phyloP scores from a whole-genome alignment of 2,329 filamentous ascomycete genomes.

The Cryphonectria parasitica region DNA sequence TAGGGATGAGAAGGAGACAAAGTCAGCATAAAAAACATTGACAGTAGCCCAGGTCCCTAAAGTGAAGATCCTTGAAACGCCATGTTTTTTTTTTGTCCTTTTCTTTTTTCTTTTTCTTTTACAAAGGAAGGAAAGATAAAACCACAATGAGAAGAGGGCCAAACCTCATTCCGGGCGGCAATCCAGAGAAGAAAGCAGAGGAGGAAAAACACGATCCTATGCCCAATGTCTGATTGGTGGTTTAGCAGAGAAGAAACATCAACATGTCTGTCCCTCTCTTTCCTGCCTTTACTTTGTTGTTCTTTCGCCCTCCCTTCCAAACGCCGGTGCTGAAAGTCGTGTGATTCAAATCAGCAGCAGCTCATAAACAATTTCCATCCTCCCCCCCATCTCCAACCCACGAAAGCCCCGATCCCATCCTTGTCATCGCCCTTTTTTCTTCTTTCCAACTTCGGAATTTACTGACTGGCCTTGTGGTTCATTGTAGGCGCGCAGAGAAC shows the following conservation, averaged over 20 bases:
- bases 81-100: not conserved
- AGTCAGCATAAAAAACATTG: not conserved
- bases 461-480: not conserved
- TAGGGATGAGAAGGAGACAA: not conserved
- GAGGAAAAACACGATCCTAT: not conserved
- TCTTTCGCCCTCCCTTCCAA: not conserved
- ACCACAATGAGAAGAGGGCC: not conserved
- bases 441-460: not conserved
- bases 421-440: slow-evolving; percentile 1
- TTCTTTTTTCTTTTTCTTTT: slow-evolving; percentile 1
- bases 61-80: not conserved
- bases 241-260: not conserved
- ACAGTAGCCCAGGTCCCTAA: not conserved
- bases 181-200: not conserved
- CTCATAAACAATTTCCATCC: not conserved
- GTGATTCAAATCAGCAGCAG: not conserved
- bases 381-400: not conserved
- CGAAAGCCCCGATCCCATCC: not conserved
- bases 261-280: not conserved
- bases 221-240: not conserved
- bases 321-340: not conserved
- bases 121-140: not conserved
- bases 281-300: slow-evolving; percentile 1
- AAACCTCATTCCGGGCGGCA: not conserved
- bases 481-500: not conserved